phyloP scores from a whole-genome alignment of 1,139 yeast species.

The Debaryomycetaceae sp. region DNA sequence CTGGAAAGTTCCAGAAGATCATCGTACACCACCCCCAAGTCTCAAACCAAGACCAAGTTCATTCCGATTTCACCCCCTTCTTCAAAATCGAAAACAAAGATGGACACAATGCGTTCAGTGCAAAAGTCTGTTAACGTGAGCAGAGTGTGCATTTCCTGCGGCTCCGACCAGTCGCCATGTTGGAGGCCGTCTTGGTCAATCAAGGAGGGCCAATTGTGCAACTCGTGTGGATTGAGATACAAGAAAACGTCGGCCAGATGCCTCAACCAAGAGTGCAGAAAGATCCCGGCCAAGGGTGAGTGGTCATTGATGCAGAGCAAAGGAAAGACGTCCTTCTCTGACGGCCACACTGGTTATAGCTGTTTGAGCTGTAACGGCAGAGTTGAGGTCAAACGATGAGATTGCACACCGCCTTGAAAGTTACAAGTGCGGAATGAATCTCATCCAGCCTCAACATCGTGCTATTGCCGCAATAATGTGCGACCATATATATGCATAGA shows the following conservation, averaged over 20 bases:
- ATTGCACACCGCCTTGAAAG: neutral
- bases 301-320: conserved; percentile 83
- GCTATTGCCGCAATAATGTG: neutral
- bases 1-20: neutral
- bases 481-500: neutral
- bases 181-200: conserved; percentile 98
- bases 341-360: conserved; percentile 46
- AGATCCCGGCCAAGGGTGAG: conserved; percentile 95
- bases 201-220: conserved; percentile 88
- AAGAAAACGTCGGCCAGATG: conserved; percentile 94
- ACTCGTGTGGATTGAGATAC: conserved; percentile 92
- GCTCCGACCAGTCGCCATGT: conserved; percentile 90
- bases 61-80: conserved; percentile 47
- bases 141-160: conserved; percentile 84
- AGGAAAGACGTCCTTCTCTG: conserved; percentile 45
- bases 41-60: conserved; percentile 21
- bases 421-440: neutral
- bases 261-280: conserved; percentile 65
- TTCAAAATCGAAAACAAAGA: conserved; percentile 26
- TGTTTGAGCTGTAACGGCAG: conserved; percentile 67
- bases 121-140: conserved; percentile 29
- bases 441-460: neutral
- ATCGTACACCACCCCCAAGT: conserved; percentile 3
- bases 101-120: conserved; percentile 35
- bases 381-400: conserved; percentile 37